Percentiles rank a stretch among this genome's conserved stretches.
Evolutionary conservation across 208 protist species (phyloP).

Genomic region (Porcisia deanei): DNA sequence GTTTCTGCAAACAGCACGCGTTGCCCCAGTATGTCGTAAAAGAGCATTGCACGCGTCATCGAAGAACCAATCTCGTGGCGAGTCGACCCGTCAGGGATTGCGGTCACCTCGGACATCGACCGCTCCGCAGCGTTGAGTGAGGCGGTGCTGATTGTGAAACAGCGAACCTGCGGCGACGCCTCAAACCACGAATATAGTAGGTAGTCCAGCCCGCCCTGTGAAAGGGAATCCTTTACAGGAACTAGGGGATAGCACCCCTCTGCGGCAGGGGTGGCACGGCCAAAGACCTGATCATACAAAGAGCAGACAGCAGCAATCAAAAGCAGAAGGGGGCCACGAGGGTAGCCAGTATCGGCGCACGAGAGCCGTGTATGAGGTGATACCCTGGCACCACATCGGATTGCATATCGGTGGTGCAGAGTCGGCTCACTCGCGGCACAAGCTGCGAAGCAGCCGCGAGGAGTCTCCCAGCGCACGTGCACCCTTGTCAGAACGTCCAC

Average conservation of each 20-base stretch:
- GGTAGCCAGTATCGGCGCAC: slow-evolving; percentile 15
- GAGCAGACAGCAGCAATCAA: slow-evolving; percentile 24
- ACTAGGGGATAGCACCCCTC: slow-evolving; percentile 10
- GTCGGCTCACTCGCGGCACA: slow-evolving; percentile 38
- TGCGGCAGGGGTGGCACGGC: no score
- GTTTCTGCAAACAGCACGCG: slow-evolving; percentile 81
- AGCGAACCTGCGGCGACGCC: slow-evolving; percentile 53
- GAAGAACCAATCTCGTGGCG: slow-evolving; percentile 15
- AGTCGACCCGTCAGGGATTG: slow-evolving; percentile 6
- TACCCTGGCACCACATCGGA: not conserved
- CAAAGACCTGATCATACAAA: slow-evolving; percentile 22
- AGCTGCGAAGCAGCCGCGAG: slow-evolving; percentile 5
- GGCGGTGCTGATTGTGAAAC: slow-evolving; percentile 48
- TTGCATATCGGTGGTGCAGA: slow-evolving; percentile 2
- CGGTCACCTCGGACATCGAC: not conserved
- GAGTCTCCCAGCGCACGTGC: slow-evolving; percentile 39
- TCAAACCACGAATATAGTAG: slow-evolving; percentile 70
- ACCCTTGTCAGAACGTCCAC: slow-evolving; percentile 56
- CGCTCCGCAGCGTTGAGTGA: slow-evolving; percentile 11
- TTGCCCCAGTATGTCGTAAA: slow-evolving; percentile 74
- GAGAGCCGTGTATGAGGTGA: not conserved
- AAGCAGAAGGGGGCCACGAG: slow-evolving; percentile 20
- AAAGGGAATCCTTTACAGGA: not conserved
- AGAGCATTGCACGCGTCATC: slow-evolving; percentile 74
- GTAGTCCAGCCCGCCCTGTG: slow-evolving; percentile 46